phyloP scores from a whole-genome alignment of 371 early-diverging fungal genomes.

The Rhizopus microsporus region DNA sequence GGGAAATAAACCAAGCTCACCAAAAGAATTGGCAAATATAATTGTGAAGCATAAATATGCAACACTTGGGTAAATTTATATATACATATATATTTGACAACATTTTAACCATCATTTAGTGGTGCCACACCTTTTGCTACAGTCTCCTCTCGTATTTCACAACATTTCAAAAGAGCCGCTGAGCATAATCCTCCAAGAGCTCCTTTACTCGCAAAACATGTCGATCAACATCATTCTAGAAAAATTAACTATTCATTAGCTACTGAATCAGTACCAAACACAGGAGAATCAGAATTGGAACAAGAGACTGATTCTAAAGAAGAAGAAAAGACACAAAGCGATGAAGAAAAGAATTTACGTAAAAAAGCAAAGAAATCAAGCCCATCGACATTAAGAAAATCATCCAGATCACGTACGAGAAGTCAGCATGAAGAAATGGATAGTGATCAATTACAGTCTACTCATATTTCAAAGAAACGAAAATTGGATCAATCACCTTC shows the following conservation, averaged over 20 bases:
- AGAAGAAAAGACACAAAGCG: neutral
- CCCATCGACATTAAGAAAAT: neutral
- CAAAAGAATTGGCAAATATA: constrained; percentile 76
- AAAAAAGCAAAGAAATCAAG: neutral
- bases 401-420: neutral
- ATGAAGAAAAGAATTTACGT: too few species aligned
- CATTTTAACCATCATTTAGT: constrained; percentile 23
- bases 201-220: constrained; percentile 70
- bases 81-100: constrained; percentile 7
- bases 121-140: constrained; percentile 90
- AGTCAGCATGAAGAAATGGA: neutral
- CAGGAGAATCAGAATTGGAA: neutral
- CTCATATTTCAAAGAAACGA: neutral
- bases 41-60: constrained; percentile 79
- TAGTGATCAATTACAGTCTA: neutral
- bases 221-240: constrained; percentile 73
- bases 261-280: constrained; percentile 32
- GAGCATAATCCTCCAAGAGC: constrained; percentile 78
- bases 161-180: constrained; percentile 79
- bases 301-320: neutral
- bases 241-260: constrained; percentile 79
- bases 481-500: constrained; percentile 13
- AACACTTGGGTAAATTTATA: constrained; percentile 63
- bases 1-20: constrained; percentile 79
- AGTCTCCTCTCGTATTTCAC: constrained; percentile 87